These are phyloP conservation scores for Stevia rebaudiana DNA, from an alignment of 140 eudicot genomes.

Conservation along the genomic window DNA sequence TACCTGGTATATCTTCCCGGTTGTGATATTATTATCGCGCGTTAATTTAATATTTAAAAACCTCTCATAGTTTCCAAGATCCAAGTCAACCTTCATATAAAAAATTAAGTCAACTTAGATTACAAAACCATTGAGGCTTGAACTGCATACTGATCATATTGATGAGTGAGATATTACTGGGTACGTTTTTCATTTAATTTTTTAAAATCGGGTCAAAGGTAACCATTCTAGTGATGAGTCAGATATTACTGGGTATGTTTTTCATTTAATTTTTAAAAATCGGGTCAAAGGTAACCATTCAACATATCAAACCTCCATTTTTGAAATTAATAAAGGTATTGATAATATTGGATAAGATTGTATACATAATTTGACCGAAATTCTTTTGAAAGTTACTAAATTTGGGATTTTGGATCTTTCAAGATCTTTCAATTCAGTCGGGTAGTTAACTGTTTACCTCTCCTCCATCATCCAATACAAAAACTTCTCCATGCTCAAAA, in stretches of 20 bases:
- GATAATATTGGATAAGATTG: background rate
- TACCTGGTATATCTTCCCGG: conserved; percentile 94
- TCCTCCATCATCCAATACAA: conserved; percentile 90
- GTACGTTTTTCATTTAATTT: too few species aligned
- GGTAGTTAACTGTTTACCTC: conserved; percentile 77
- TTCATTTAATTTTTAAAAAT: background rate
- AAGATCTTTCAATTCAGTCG: background rate
- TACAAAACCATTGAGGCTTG: background rate
- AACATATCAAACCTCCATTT: background rate
- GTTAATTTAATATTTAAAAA: conserved; percentile 78
- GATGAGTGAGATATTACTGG: background rate
- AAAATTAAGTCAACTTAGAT: conserved; percentile 5
- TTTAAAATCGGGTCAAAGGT: too few species aligned
- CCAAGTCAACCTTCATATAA: conserved; percentile 82
- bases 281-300: background rate
- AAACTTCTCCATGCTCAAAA: conserved; percentile 96
- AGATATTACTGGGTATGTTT: background rate
- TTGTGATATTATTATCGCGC: conserved; percentile 84
- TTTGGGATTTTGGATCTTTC: background rate
- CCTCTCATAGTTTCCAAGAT: conserved; percentile 96
- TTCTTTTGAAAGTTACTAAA: background rate
- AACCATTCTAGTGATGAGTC: background rate
- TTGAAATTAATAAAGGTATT: background rate
- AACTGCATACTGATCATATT: background rate
- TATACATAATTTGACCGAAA: background rate